Evolutionary conservation across 805 yeast species (phyloP), one percentile per base, ranked within the genome.

Genomic region (Deakozyma indianensis): DNA sequence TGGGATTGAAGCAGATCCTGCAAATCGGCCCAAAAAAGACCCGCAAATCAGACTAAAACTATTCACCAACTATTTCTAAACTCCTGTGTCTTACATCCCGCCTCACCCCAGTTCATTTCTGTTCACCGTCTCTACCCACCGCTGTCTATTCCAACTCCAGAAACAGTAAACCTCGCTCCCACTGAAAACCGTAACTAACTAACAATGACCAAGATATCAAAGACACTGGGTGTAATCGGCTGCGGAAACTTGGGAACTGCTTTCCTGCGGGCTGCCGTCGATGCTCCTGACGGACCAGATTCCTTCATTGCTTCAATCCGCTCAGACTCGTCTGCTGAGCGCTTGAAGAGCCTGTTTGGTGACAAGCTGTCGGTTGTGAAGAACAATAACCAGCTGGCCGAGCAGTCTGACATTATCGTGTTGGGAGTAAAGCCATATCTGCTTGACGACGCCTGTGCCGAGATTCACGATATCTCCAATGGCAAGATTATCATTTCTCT

Each of bases 181-280:
- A n/a, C n/a, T n/a, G n/a, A n/a, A n/a, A n/a, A n/a, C n/a, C n/a
- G n/a, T n/a, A n/a, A n/a, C n/a, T n/a, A n/a, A n/a, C n/a, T n/a
- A n/a, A n/a, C n/a, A n/a, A n/a, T n/a, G n/a, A n/a, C n/a, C n/a
- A n/a, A n/a, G n/a, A n/a, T n/a, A n/a, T n/a, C n/a, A n/a, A n/a
- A n/a, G n/a, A n/a, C n/a, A n/a, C n/a, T 90, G 45, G 73, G 88
- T 16, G 78, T 92, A 24, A 70, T 92, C 45, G 99, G 96, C 28
- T 78, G 95, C 56, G 99, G 99, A 49, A 87, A 83, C 46, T 84
- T 92, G 86, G 97, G 97, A 48, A 81, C 90, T 16, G 96, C 97
- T 9, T 84, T 92, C 42, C 72, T 85, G 25, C 71, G 84, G 11
- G 95, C 97, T 9, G 77, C 83, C 41, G 66, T 84, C 45, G 72